Conservation (phyloP, 2,329 filamentous ascomycete species). For the Xylaria sp. region DNA sequence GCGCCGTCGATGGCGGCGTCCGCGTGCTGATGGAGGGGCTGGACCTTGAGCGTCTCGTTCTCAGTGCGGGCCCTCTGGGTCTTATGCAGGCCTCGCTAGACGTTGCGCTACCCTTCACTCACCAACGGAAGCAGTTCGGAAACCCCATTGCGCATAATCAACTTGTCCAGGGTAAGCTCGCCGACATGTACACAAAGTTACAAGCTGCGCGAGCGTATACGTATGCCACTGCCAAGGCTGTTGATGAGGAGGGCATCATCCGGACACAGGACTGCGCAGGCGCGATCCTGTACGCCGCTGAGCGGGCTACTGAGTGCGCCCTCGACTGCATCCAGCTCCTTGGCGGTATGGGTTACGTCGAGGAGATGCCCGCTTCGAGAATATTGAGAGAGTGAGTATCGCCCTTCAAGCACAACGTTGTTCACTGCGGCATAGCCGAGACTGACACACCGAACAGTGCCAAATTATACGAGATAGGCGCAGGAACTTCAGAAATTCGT, state of each 20-base stretch:
- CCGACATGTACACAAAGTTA: constrained; percentile 97
- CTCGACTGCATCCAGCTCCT: constrained; percentile 92
- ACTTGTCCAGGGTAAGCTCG: constrained; percentile 89
- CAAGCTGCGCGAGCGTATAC: constrained; percentile 88
- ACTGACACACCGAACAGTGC: constrained; percentile 59
- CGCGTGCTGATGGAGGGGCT: constrained; percentile 95
- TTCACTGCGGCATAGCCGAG: neutral
- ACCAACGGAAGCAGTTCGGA: constrained; percentile 89
- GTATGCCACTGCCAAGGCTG: constrained; percentile 79
- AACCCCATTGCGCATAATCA: constrained; percentile 90
- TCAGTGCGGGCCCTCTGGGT: constrained; percentile 89
- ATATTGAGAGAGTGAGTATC: constrained; percentile 74
- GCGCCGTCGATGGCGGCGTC: constrained; percentile 82
- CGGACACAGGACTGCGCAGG: constrained; percentile 93
- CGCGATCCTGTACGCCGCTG: constrained; percentile 91
- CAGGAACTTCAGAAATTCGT: constrained; percentile 92
- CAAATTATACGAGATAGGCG: constrained; percentile 94
- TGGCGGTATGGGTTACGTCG: constrained; percentile 95
- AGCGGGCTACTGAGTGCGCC: constrained; percentile 86
- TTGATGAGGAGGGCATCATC: constrained; percentile 80
- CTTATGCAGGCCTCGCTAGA: constrained; percentile 95
- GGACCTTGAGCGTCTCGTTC: constrained; percentile 90
- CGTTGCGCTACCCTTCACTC: constrained; percentile 85
- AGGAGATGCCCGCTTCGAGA: constrained; percentile 91
- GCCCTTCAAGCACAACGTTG: neutral